A percentile compares a stretch with the other conserved stretches of the same genome.
phyloP scores from a whole-genome alignment of 2,329 filamentous ascomycete species.

The Cercospora sojina region DNA sequence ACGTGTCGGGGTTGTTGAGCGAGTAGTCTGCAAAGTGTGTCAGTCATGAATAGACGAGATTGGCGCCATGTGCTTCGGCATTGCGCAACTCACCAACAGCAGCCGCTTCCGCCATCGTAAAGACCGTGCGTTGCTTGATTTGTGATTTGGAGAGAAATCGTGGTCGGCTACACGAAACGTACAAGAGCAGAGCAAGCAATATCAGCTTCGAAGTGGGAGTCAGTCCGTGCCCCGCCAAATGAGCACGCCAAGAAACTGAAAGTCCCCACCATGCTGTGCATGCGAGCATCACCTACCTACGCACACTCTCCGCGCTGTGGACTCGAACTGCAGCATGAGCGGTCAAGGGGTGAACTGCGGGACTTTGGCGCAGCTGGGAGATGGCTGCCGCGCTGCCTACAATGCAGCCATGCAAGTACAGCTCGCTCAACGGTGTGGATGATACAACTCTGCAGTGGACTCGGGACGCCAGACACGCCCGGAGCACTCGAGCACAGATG shows the following conservation, averaged over 20 bases:
- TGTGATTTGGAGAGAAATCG: not conserved
- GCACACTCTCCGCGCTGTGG: not conserved
- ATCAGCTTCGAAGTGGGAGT: conserved; percentile 8
- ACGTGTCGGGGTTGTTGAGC: conserved; percentile 42
- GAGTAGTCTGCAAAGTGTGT: conserved; percentile 36
- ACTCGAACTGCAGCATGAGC: conserved; percentile 2
- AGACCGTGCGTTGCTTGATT: conserved; percentile 11
- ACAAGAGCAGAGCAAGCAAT: not conserved
- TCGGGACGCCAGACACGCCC: not conserved
- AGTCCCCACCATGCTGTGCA: conserved; percentile 4
- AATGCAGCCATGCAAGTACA: not conserved
- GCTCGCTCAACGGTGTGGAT: not conserved
- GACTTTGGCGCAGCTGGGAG: not conserved
- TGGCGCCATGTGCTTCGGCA: not conserved
- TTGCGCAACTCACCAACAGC: conserved; percentile 28
- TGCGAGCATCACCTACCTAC: not conserved
- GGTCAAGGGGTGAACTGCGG: conserved; percentile 12
- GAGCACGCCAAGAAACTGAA: conserved; percentile 1
- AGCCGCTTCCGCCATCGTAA: conserved; percentile 33
- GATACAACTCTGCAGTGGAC: not conserved
- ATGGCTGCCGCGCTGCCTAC: not conserved
- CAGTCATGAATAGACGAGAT: conserved; percentile 9
- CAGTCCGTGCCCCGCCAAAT: conserved; percentile 2
- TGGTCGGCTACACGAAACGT: conserved; percentile 3
- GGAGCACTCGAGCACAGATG: not conserved